A percentile compares a stretch with the other conserved stretches of the same genome.
Conservation (phyloP, 768 basidiomycete genomes). For the Collybiopsis confluens region DNA sequence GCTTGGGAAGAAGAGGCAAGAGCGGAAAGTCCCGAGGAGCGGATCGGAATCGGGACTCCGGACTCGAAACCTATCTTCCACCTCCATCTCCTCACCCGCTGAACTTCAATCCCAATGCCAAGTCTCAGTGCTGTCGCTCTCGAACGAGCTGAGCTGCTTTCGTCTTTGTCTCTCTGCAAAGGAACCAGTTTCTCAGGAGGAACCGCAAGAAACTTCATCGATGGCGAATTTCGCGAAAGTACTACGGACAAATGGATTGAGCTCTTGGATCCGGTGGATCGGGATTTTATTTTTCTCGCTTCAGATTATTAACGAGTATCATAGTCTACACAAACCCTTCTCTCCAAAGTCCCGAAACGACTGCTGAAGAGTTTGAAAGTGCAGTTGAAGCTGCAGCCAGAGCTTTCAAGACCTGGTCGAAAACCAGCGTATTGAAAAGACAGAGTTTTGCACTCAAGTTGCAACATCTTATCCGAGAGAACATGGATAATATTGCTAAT, state of each 20-base stretch:
- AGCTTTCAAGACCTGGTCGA: conserved; percentile 88
- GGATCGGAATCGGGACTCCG: background rate
- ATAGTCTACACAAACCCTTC: conserved; percentile 85
- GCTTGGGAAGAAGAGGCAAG: no score
- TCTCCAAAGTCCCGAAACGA: conserved; percentile 92
- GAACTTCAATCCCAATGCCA: background rate
- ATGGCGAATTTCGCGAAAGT: conserved; percentile 86
- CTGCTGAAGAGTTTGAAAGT: conserved; percentile 70
- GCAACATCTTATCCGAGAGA: conserved; percentile 79
- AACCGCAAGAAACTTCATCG: conserved; percentile 88
- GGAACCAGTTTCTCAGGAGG: conserved; percentile 86
- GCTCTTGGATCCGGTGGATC: conserved; percentile 80
- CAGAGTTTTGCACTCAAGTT: conserved; percentile 75
- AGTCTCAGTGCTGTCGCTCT: conserved; percentile 52
- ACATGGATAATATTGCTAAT: conserved; percentile 79
- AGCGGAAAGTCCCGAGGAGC: background rate
- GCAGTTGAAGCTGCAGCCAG: conserved; percentile 80
- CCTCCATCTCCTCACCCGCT: no score
- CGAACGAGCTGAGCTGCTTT: conserved; percentile 68
- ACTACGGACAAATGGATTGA: conserved; percentile 80
- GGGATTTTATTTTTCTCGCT: background rate
- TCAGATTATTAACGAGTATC: background rate
- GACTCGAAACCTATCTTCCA: background rate
- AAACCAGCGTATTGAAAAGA: conserved; percentile 76
- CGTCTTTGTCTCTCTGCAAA: conserved; percentile 60